Percentiles rank a stretch among this genome's conserved stretches.
Conservation (phyloP, 495 filamentous ascomycete species). For the Glarea lozoyensis region DNA sequence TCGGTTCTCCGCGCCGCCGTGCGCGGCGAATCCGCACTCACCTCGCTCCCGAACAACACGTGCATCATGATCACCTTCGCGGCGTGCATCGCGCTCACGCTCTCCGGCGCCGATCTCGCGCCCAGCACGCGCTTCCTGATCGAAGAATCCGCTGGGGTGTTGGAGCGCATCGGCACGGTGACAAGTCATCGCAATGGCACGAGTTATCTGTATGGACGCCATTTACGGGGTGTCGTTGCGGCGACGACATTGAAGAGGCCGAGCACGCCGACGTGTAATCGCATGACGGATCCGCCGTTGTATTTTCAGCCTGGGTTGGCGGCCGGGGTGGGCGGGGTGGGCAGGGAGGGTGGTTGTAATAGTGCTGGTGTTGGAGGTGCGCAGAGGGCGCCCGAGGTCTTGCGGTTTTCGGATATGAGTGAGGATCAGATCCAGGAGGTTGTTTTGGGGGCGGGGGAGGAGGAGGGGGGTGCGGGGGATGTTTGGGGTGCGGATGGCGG, state of each 20-base stretch:
- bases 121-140: slow-evolving; percentile 61
- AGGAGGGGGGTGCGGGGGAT: too few species aligned
- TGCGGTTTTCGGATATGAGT: slow-evolving; percentile 61
- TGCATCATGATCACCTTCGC: slow-evolving; percentile 72
- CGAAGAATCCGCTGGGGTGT: slow-evolving; percentile 57
- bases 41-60: slow-evolving; percentile 71
- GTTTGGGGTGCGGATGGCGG: slow-evolving; percentile 40
- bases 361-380: too few species aligned
- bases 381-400: slow-evolving; percentile 28
- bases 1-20: slow-evolving; percentile 68
- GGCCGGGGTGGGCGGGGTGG: not conserved
- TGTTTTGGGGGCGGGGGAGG: slow-evolving; percentile 47
- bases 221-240: slow-evolving; percentile 52
- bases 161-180: slow-evolving; percentile 57
- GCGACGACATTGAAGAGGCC: slow-evolving; percentile 17
- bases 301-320: too few species aligned
- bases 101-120: slow-evolving; percentile 47
- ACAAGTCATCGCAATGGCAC: slow-evolving; percentile 56
- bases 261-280: slow-evolving; percentile 7
- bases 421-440: slow-evolving; percentile 55
- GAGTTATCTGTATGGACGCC: slow-evolving; percentile 52
- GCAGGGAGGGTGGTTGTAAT: not conserved
- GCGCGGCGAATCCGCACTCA: slow-evolving; percentile 57
- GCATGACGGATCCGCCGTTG: not conserved
- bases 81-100: slow-evolving; percentile 58